phyloP scores from a whole-genome alignment of 2,329 filamentous ascomycete species.

The Akanthomyces dipterigenus region DNA sequence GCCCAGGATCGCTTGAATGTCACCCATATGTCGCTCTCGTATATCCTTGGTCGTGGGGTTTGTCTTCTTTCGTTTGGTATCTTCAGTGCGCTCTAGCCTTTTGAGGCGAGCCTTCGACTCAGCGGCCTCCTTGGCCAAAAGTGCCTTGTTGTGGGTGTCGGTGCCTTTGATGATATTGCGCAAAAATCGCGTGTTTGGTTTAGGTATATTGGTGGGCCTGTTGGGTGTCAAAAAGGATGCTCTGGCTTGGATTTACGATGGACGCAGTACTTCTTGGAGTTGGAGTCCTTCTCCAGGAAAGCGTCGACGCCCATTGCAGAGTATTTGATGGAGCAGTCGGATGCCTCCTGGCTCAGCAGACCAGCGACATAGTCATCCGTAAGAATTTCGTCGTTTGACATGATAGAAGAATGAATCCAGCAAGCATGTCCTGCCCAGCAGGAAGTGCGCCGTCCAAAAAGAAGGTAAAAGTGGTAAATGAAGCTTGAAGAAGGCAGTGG shows the following conservation, averaged over 20 bases:
- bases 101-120: constrained; percentile 68
- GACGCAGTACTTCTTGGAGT: constrained; percentile 41
- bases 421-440: neutral
- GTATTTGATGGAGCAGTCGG: constrained; percentile 65
- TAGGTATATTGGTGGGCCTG: constrained; percentile 64
- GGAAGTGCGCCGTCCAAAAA: neutral
- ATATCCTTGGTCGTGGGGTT: constrained; percentile 45
- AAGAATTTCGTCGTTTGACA: constrained; percentile 44
- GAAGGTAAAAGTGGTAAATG: neutral
- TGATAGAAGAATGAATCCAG: constrained; percentile 16
- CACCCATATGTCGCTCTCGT: constrained; percentile 50
- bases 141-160: constrained; percentile 78
- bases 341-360: constrained; percentile 75
- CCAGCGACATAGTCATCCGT: constrained; percentile 75
- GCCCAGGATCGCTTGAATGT: constrained; percentile 52
- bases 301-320: constrained; percentile 68
- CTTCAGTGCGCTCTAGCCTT: constrained; percentile 46
- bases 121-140: constrained; percentile 75
- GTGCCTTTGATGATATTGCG: constrained; percentile 83
- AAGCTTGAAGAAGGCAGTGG: neutral
- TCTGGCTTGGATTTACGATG: constrained; percentile 4
- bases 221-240: constrained; percentile 16
- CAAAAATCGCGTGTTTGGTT: constrained; percentile 87
- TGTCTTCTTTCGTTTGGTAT: constrained; percentile 35
- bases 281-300: constrained; percentile 34